Percentiles rank a stretch among this genome's conserved stretches.
Evolutionary conservation across 1,284 basidiomycete genomes (phyloP).

Genomic region (Schizophyllum amplum): DNA sequence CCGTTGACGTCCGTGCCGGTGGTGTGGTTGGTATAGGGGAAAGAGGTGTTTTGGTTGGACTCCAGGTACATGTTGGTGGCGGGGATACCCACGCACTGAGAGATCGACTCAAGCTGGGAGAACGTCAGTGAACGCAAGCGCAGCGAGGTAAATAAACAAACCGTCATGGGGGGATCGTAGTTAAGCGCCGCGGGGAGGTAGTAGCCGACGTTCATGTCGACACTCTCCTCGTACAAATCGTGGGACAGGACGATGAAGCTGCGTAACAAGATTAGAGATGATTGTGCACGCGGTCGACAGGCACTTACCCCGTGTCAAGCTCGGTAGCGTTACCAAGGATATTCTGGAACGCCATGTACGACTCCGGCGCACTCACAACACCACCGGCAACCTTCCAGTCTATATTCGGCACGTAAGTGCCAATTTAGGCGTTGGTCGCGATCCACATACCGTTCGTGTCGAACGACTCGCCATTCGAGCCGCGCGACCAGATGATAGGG

Average conservation of each 20-base stretch:
- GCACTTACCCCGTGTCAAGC: slow-evolving; percentile 44
- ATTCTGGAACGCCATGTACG: slow-evolving; percentile 47
- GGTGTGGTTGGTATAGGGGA: slow-evolving; percentile 30
- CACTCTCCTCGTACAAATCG: slow-evolving; percentile 79
- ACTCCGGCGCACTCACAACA: slow-evolving; percentile 45
- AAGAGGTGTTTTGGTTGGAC: slow-evolving; percentile 50
- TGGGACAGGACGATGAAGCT: slow-evolving; percentile 90
- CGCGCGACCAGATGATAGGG: slow-evolving; percentile 75
- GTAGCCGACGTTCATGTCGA: slow-evolving; percentile 85
- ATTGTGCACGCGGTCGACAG: background rate
- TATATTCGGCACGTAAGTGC: no score
- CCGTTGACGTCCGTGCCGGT: background rate
- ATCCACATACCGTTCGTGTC: slow-evolving; percentile 87
- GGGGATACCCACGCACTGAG: slow-evolving; percentile 49
- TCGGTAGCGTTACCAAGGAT: slow-evolving; percentile 56
- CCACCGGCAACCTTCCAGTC: slow-evolving; percentile 83
- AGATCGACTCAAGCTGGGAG: slow-evolving; percentile 54
- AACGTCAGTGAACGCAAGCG: background rate
- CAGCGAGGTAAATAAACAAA: slow-evolving; percentile 21
- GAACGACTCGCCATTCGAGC: slow-evolving; percentile 51
- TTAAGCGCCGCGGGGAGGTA: slow-evolving; percentile 64
- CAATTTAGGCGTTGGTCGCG: no score
- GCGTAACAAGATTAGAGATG: background rate
- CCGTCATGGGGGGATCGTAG: slow-evolving; percentile 54
- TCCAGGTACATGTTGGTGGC: slow-evolving; percentile 54